Evolutionary conservation across 1,284 basidiomycete species (phyloP), one percentile per base, ranked within the genome.

Genomic region (Peniophora sp.): DNA sequence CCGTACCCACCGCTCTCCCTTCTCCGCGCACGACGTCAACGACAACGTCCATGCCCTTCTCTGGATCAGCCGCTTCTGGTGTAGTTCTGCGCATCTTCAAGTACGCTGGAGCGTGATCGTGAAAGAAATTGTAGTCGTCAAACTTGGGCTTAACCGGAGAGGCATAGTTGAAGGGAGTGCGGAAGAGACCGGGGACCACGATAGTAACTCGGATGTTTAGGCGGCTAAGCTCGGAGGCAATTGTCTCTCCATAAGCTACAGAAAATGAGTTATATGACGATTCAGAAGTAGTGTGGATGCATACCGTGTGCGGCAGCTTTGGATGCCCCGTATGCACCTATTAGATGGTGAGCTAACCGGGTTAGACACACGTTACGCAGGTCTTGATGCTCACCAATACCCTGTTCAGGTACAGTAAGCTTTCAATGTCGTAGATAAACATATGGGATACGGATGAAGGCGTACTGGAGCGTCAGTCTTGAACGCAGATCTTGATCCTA

Each of bases 1-100:
- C 55, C 17, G 51, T 46, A n/a, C 45, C 62, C 34, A 27, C 42
- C 9, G 62, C 63, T 14, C 47, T 53, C 12, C 64, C 66, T 51
- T 67, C 63, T 3, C 61, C 61, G 27, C 55, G 50, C 1, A 68
- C 63, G 11, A 66, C 60, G 49, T 67, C 65, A 3, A 66, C 57
- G 10, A 68, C 48, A 2, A 55, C 59, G 42, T 57, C 51, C 58
- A 64, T 61, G 0, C 55, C 66, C 49, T 65, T 66, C 36, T 47
- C 60, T 2, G 66, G 64, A 54, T 68, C 65, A 32, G n/a, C n/a
- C n/a, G n/a, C n/a, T n/a, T n/a, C n/a, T n/a, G n/a, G n/a, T n/a
- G n/a, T n/a, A n/a, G n/a, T n/a, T n/a, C n/a, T n/a, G n/a, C n/a
- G n/a, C n/a, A n/a, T n/a, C n/a, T n/a, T n/a, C n/a, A n/a, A n/a